A percentile compares a stretch with the other conserved stretches of the same genome.
Conservation (phyloP, 192 early-diverging fungal species). For the Oehlia diaphana region DNA sequence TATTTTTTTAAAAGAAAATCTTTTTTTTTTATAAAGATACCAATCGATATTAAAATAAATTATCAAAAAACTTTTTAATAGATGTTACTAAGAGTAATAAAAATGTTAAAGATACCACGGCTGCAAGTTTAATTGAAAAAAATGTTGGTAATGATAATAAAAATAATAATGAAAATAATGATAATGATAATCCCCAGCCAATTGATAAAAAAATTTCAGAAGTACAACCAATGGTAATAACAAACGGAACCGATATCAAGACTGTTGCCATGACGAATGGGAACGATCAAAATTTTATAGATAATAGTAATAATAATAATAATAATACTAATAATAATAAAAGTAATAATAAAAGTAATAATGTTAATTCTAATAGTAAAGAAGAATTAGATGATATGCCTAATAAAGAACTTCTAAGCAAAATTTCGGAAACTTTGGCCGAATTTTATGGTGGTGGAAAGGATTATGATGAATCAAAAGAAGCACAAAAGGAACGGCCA, state of each 20-base stretch:
- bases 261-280: neutral
- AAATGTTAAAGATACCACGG: neutral
- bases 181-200: neutral
- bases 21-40: too few species aligned
- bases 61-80: neutral
- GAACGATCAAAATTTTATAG: neutral
- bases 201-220: neutral
- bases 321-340: too few species aligned
- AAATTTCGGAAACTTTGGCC: neutral
- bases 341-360: neutral
- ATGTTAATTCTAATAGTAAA: neutral
- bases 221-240: neutral
- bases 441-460: neutral
- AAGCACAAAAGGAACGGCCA: neutral
- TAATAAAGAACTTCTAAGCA: neutral
- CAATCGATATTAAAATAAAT: too few species aligned
- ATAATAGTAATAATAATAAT: neutral
- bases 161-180: neutral
- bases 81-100: neutral
- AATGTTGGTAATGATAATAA: neutral
- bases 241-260: neutral
- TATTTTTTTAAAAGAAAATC: too few species aligned
- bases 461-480: neutral
- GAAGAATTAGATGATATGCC: neutral
- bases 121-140: neutral